Conservation (phyloP, 495 filamentous ascomycete species). For the Aspergillus nidulans region DNA sequence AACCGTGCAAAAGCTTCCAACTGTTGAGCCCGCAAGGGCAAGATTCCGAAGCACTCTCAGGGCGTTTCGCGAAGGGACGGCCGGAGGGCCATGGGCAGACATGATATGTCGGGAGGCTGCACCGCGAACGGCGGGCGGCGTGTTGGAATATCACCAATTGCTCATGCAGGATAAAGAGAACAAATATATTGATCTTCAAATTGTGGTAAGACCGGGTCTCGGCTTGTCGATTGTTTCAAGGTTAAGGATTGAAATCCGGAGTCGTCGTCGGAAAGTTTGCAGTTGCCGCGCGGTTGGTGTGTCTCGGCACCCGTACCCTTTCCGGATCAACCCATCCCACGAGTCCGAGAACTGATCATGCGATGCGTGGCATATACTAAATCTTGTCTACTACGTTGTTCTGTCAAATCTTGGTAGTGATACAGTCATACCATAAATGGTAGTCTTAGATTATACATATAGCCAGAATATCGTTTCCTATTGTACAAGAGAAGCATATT, state of each 20-base stretch:
- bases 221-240: constrained; percentile 4
- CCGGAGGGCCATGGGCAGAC: constrained; percentile 27
- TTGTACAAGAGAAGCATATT: constrained; percentile 31
- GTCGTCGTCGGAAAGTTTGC: constrained; percentile 18
- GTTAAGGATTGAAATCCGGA: background rate
- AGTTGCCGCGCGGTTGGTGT: constrained; percentile 13
- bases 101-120: constrained; percentile 21
- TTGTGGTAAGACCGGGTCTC: background rate
- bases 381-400: background rate
- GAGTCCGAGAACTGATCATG: background rate
- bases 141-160: constrained; percentile 3
- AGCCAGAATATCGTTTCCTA: constrained; percentile 10
- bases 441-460: background rate
- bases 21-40: constrained; percentile 39
- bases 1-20: constrained; percentile 38
- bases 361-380: background rate
- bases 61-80: constrained; percentile 43
- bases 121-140: constrained; percentile 21
- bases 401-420: background rate
- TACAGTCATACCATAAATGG: background rate
- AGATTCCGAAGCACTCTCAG: constrained; percentile 42
- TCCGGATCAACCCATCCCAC: constrained; percentile 17
- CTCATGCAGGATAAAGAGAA: constrained; percentile 7
- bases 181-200: background rate
- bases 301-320: constrained; percentile 20